These are phyloP conservation scores for Penicillium canescens DNA, from an alignment of 495 filamentous ascomycete species.

Conservation along the genomic window DNA sequence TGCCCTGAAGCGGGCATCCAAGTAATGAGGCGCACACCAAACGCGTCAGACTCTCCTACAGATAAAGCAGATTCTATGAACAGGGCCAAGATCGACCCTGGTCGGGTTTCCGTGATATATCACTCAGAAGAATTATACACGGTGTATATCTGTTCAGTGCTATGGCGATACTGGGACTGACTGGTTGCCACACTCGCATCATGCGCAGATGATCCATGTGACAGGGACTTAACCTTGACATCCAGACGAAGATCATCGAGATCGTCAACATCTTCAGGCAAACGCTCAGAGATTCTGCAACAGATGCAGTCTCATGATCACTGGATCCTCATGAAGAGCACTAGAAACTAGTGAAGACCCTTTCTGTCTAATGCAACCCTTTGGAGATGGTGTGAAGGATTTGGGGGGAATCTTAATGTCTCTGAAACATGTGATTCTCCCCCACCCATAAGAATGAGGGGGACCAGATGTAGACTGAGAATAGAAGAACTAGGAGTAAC, in stretches of 20 bases:
- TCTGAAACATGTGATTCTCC: constrained; percentile 9
- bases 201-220: constrained; percentile 10
- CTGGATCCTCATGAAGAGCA: neutral
- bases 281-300: neutral
- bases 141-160: neutral
- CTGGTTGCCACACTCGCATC: neutral
- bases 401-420: neutral
- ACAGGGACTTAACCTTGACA: neutral
- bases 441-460: constrained; percentile 1
- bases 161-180: constrained; percentile 1
- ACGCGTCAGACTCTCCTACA: constrained; percentile 9
- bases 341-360: neutral
- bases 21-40: constrained; percentile 1
- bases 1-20: constrained; percentile 23
- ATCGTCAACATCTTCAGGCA: constrained; percentile 5
- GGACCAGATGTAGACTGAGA: neutral
- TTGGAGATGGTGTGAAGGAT: neutral
- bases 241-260: constrained; percentile 6
- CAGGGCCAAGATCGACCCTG: neutral
- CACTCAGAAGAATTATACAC: neutral
- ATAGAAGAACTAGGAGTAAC: neutral
- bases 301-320: constrained; percentile 5
- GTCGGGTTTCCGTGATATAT: neutral
- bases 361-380: constrained; percentile 7
- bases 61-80: neutral